These are phyloP conservation scores for Phytophthora rubi DNA, from an alignment of 352 stramenopile genomes.

Conservation along the genomic window DNA sequence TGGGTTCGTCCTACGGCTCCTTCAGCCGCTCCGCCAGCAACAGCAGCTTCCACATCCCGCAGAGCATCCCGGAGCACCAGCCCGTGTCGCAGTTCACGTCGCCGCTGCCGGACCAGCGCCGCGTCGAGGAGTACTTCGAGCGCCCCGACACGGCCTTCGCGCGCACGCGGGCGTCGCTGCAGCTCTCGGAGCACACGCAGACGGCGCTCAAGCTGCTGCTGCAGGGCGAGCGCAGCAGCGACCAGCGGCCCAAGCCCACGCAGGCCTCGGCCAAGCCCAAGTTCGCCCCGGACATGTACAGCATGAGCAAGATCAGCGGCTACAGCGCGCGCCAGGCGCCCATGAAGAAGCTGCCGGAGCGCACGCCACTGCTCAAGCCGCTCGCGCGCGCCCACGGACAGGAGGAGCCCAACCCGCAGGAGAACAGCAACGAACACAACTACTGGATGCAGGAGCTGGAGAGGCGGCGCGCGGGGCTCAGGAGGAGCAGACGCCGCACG, in stretches of 20 bases:
- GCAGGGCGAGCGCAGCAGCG: slow-evolving; percentile 22
- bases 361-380: slow-evolving; percentile 38
- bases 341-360: slow-evolving; percentile 44
- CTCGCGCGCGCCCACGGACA: slow-evolving; percentile 29
- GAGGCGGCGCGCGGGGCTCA: slow-evolving; percentile 45
- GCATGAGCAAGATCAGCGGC: slow-evolving; percentile 32
- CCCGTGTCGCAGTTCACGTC: slow-evolving; percentile 67
- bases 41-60: slow-evolving; percentile 63
- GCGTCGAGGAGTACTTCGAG: slow-evolving; percentile 41
- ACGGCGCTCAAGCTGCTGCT: slow-evolving; percentile 46
- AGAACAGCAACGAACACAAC: slow-evolving; percentile 56
- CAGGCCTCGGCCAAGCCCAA: slow-evolving; percentile 12
- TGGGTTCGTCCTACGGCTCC: slow-evolving; percentile 60
- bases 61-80: slow-evolving; percentile 82
- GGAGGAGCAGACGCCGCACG: slow-evolving; percentile 41
- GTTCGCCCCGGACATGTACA: slow-evolving; percentile 28
- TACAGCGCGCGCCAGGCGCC: slow-evolving; percentile 17
- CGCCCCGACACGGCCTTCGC: slow-evolving; percentile 33
- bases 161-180: slow-evolving; percentile 30
- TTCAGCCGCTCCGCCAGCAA: slow-evolving; percentile 46
- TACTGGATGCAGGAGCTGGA: slow-evolving; percentile 84
- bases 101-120: slow-evolving; percentile 34
- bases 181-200: slow-evolving; percentile 36
- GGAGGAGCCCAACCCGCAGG: slow-evolving; percentile 45
- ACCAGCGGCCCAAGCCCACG: background rate